Evolutionary conservation across 2,329 filamentous ascomycete species (phyloP).

Genomic region (Apiospora marii): DNA sequence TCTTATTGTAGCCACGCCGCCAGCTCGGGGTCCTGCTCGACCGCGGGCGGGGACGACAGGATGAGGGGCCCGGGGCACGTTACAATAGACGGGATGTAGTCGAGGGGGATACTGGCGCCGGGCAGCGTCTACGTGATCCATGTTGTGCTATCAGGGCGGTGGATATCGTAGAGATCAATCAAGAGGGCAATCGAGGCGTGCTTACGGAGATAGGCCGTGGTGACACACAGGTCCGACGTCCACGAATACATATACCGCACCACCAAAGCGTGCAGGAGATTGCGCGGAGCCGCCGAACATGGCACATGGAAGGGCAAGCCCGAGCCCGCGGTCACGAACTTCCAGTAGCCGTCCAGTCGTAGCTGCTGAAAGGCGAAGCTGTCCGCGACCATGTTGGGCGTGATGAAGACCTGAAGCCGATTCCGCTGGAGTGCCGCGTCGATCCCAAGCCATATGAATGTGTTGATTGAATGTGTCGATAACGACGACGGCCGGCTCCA

Average conservation of each 20-base stretch:
- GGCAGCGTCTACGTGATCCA: slow-evolving; percentile 12
- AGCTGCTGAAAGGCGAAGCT: background rate
- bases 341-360: slow-evolving; percentile 9
- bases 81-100: background rate
- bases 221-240: background rate
- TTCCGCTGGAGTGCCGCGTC: background rate
- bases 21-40: background rate
- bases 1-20: background rate
- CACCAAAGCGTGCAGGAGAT: background rate
- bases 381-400: background rate
- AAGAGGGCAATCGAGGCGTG: background rate
- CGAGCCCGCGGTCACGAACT: background rate
- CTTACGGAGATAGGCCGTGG: background rate
- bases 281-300: background rate
- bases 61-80: background rate
- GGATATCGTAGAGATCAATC: background rate
- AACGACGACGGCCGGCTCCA: slow-evolving; percentile 21
- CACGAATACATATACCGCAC: background rate
- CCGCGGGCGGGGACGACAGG: background rate
- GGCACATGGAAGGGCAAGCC: background rate
- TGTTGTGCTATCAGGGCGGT: background rate
- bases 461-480: background rate
- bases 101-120: background rate
- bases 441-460: background rate
- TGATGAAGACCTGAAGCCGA: background rate